These are phyloP conservation scores for Escovopsis sp. DNA, from an alignment of 2,329 filamentous ascomycete genomes.

Conservation along the genomic window DNA sequence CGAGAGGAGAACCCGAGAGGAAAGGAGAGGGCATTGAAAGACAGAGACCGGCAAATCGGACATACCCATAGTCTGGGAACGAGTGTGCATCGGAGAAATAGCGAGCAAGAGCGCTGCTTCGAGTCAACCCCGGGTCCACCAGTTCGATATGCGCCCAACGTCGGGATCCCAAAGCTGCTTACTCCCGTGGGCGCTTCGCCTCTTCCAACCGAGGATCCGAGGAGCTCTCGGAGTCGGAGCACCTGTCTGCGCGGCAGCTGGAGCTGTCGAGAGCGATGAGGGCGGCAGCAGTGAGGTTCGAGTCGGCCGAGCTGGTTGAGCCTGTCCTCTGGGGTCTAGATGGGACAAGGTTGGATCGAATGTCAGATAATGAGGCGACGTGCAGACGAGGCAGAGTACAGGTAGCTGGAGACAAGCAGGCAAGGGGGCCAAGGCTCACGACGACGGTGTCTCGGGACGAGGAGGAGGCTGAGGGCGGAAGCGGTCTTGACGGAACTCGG, in stretches of 20 bases:
- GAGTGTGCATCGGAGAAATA: slow-evolving; percentile 22
- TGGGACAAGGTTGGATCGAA: neutral
- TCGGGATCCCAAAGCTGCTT: slow-evolving; percentile 5
- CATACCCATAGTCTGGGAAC: slow-evolving; percentile 28
- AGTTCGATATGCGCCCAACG: neutral
- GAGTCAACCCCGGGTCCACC: slow-evolving; percentile 3
- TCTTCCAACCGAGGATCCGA: slow-evolving; percentile 6
- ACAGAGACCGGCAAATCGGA: too few species aligned
- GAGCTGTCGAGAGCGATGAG: slow-evolving; percentile 14
- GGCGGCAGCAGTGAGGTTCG: neutral
- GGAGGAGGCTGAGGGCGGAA: slow-evolving; percentile 1
- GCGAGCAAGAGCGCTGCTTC: slow-evolving; percentile 16
- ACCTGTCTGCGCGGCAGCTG: slow-evolving; percentile 5
- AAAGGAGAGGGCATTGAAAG: too few species aligned
- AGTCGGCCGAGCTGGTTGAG: slow-evolving; percentile 2
- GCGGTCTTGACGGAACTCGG: slow-evolving; percentile 1
- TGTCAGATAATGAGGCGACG: neutral
- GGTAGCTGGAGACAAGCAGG: too few species aligned
- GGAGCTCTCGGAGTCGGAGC: neutral
- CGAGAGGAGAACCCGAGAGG: too few species aligned
- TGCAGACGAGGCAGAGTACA: neutral
- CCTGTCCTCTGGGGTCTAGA: slow-evolving; percentile 2
- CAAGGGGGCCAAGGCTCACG: slow-evolving; percentile 1
- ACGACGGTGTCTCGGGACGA: slow-evolving; percentile 2
- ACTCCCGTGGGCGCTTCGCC: slow-evolving; percentile 17